Evolutionary conservation across 2,329 filamentous ascomycete species (phyloP), one percentile per base, ranked within the genome.

Genomic region (Microsporum canis): DNA sequence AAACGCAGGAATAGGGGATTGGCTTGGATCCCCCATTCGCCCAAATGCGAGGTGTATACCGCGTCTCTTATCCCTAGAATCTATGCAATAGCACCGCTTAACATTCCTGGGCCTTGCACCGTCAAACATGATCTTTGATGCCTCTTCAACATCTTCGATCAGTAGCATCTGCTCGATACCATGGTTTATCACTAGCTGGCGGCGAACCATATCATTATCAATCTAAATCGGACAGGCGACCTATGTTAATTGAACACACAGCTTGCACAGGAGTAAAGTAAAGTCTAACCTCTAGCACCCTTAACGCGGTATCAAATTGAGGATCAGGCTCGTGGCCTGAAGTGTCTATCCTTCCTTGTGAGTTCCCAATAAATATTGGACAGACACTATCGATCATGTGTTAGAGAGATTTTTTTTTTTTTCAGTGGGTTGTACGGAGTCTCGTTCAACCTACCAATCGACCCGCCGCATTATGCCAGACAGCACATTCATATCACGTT

Each of bases 141-240:
- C 94, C 61, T 89, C 82, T 1, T 79, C 73, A 33, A 88, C 79
- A 34, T 86, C 79, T 60, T 85, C 79, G 60, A 96, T 84, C 0
- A 99, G 78, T 4, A 96, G 83, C 5, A 87, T 84, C 71, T 96
- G 91, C 64, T 99, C 94, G 59, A 96, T 89, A 5, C 77, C 76
- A 66, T 90, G 82, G 64, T 86, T 87, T 71, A 97, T 94, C 68
- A 99, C 87, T 55, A 97, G 77, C 62, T 91, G 86, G 63, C 90
- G 88, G 57, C 85, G 85, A 23, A 96, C 86, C 49, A 88, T 75
- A 23, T 88, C 82, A 66, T 92, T 84, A 63, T 94, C 88, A 64
- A 97, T 88, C 73, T 90, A 63, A 23, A 47, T 7, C 14, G 51
- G 31, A 8, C 5, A 39, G 27, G 2, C 57, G 33, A 17, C 41